These are phyloP conservation scores for Malassezia slooffiae DNA, from an alignment of 1,284 basidiomycete genomes.

Conservation along the genomic window DNA sequence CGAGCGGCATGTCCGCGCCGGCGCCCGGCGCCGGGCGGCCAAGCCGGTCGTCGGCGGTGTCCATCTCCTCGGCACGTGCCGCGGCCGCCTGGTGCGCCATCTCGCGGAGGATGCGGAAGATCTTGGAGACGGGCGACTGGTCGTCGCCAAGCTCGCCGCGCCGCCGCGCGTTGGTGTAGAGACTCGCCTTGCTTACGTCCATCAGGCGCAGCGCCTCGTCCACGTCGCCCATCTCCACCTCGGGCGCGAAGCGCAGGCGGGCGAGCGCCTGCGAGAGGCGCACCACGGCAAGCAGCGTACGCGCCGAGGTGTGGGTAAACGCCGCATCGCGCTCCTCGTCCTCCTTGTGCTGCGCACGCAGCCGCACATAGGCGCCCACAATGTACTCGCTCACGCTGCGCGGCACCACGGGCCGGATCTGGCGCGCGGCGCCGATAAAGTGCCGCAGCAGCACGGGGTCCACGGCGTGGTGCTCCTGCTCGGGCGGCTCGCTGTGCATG, in stretches of 20 bases:
- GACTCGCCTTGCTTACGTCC: slow-evolving; percentile 84
- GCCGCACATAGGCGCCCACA: slow-evolving; percentile 85
- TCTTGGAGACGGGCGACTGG: slow-evolving; percentile 29
- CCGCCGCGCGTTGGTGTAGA: slow-evolving; percentile 47
- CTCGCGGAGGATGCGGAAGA: slow-evolving; percentile 43
- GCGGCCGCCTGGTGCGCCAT: slow-evolving; percentile 19
- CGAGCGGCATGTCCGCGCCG: slow-evolving; percentile 5
- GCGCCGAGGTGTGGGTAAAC: slow-evolving; percentile 88
- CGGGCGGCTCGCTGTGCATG: slow-evolving; percentile 84
- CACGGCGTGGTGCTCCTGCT: slow-evolving; percentile 58
- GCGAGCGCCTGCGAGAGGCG: slow-evolving; percentile 90
- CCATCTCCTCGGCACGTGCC: background rate
- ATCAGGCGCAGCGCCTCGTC: slow-evolving; percentile 93
- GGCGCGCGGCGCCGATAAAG: slow-evolving; percentile 88
- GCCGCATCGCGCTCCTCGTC: slow-evolving; percentile 78
- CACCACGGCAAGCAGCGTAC: slow-evolving; percentile 86
- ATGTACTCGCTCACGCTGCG: slow-evolving; percentile 79
- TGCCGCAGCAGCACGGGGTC: slow-evolving; percentile 82
- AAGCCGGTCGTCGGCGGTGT: slow-evolving; percentile 1
- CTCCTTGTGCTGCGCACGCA: slow-evolving; percentile 83
- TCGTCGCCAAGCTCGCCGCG: slow-evolving; percentile 19
- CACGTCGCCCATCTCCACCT: slow-evolving; percentile 74
- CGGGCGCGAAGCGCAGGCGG: slow-evolving; percentile 69
- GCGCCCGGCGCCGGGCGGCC: background rate
- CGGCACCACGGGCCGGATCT: slow-evolving; percentile 75